A percentile compares a stretch with the other conserved stretches of the same genome.
Conservation (phyloP, 805 yeast genomes). For the Barnettozyma vustinii region DNA sequence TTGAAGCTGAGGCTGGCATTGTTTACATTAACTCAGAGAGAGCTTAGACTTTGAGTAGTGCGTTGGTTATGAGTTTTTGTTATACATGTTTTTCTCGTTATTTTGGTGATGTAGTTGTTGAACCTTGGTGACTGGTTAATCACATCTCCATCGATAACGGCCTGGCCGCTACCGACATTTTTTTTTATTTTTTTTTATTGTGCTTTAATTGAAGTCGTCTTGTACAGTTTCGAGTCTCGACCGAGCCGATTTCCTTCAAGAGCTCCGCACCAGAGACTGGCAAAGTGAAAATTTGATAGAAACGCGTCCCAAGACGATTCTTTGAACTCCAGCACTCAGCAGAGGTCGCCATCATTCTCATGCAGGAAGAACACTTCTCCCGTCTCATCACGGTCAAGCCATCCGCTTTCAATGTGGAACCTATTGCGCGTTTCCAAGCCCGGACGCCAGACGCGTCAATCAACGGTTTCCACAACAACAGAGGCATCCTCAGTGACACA, state of each 20-base stretch:
- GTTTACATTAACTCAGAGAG: conserved; percentile 50
- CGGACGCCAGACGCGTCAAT: conserved; percentile 12
- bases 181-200: no score
- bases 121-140: no score
- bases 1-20: conserved; percentile 54
- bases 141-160: not conserved
- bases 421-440: conserved; percentile 12
- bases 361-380: not conserved
- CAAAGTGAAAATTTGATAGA: not conserved
- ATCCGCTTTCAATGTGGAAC: conserved; percentile 30
- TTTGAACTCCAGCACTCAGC: not conserved
- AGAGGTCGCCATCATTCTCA: not conserved
- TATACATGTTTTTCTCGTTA: not conserved
- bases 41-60: not conserved
- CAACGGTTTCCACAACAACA: conserved; percentile 10
- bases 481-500: conserved; percentile 12
- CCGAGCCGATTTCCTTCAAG: not conserved
- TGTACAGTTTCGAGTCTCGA: not conserved
- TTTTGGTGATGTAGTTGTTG: not conserved
- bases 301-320: not conserved
- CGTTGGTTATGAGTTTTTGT: not conserved
- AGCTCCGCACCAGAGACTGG: not conserved
- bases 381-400: conserved; percentile 25
- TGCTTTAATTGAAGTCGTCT: not conserved
- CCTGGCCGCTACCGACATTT: not conserved